Conservation (phyloP, 805 yeast species). For the Metschnikowia peoriensis region DNA sequence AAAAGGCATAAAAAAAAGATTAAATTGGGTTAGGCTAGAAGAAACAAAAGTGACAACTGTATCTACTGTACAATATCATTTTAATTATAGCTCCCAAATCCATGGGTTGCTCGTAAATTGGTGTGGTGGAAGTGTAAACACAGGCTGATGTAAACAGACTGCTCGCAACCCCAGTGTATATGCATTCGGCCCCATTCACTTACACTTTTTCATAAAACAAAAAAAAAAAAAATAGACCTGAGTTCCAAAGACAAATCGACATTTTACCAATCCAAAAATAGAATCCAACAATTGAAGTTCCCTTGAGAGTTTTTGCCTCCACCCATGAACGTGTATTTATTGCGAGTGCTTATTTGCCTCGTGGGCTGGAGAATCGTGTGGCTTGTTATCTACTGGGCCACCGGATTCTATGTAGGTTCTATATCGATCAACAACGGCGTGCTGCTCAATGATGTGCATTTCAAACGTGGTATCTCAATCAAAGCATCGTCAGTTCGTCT, state of each 20-base stretch:
- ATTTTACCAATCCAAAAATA: no score
- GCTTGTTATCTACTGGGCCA: slow-evolving; percentile 28
- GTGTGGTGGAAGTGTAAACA: not conserved
- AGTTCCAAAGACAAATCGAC: no score
- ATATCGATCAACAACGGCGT: slow-evolving; percentile 39
- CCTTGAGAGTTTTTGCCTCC: no score
- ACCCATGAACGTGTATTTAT: slow-evolving; percentile 7
- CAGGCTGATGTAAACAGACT: not conserved
- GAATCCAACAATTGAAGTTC: no score
- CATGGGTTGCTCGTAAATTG: not conserved
- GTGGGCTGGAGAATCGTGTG: slow-evolving; percentile 30
- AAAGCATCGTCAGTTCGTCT: slow-evolving; percentile 26
- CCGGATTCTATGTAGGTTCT: slow-evolving; percentile 35
- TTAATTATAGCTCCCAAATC: no score
- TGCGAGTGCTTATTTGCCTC: slow-evolving; percentile 6
- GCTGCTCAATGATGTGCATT: slow-evolving; percentile 31
- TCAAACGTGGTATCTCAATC: slow-evolving; percentile 17
- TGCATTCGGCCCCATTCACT: slow-evolving; percentile 1
- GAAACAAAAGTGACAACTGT: no score
- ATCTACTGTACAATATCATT: no score
- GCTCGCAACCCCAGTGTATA: not conserved
- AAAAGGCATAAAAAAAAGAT: no score
- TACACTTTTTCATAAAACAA: not conserved
- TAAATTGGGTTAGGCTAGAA: no score
- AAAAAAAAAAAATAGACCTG: no score